phyloP scores from a whole-genome alignment of 441 rosid species.

The Syzygium syzygioides region DNA sequence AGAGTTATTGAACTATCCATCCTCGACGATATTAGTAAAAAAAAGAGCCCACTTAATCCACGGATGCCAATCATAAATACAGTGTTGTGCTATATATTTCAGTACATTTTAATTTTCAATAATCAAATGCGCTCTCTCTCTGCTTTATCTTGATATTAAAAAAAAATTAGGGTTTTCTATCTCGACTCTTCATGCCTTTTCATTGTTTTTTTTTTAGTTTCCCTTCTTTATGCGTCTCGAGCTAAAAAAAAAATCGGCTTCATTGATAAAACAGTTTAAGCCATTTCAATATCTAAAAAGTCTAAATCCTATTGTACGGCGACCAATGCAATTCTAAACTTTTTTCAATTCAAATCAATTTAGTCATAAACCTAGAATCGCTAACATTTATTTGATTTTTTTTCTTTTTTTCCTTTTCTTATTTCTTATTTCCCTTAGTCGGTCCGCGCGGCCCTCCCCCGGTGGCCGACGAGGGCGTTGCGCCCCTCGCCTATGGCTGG shows the following conservation, averaged over 20 bases:
- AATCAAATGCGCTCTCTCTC: background rate
- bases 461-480: background rate
- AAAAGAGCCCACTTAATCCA: background rate
- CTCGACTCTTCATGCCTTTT: background rate
- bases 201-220: background rate
- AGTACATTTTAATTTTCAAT: background rate
- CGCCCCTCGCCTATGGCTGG: accelerated
- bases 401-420: too few species aligned
- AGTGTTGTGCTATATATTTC: too few species aligned
- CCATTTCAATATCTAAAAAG: background rate
- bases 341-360: accelerated
- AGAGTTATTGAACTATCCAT: background rate
- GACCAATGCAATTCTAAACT: accelerated
- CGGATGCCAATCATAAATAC: background rate
- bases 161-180: background rate
- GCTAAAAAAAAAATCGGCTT: background rate
- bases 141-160: background rate
- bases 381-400: background rate
- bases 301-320: accelerated
- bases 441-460: too few species aligned
- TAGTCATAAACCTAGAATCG: accelerated
- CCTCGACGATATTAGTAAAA: background rate
- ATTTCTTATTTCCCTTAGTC: background rate
- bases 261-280: background rate
- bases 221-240: background rate